These are phyloP conservation scores for Nicotiana tomentosiformis DNA, from an alignment of 257 asterid species.

Conservation along the genomic window DNA sequence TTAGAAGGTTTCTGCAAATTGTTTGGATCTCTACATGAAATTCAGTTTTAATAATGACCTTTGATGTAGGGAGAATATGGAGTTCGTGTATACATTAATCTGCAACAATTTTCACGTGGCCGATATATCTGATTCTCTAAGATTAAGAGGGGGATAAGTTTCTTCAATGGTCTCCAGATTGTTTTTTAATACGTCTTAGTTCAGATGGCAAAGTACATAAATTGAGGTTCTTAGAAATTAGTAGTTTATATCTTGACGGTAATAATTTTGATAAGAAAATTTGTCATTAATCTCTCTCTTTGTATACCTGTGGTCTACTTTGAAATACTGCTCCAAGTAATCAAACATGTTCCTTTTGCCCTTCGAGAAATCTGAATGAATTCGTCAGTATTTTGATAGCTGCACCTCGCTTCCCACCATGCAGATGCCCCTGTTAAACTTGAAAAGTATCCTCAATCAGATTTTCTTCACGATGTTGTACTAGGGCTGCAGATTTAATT, in stretches of 20 bases:
- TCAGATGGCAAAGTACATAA: slow-evolving; percentile 3
- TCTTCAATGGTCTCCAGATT: neutral
- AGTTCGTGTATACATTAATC: neutral
- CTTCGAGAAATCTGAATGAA: neutral
- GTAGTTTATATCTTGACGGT: neutral
- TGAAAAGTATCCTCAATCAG: neutral
- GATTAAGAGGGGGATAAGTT: neutral
- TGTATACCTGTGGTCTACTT: slow-evolving; percentile 1
- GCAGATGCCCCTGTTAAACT: neutral
- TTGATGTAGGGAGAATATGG: neutral
- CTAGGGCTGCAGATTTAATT: neutral
- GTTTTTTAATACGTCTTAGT: neutral
- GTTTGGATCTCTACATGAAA: neutral
- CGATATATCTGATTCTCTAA: neutral
- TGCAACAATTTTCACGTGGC: neutral
- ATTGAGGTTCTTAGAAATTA: neutral
- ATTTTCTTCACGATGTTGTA: neutral
- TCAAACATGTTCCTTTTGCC: neutral
- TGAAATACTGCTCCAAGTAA: neutral
- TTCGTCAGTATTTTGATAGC: neutral
- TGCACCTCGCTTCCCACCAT: neutral
- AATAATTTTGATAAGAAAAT: neutral
- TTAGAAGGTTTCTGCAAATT: neutral
- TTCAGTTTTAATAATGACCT: neutral
- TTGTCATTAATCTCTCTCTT: neutral